Base-by-base conservation (phyloP, 129 eudicot species). In the Arctium lappa region DNA sequence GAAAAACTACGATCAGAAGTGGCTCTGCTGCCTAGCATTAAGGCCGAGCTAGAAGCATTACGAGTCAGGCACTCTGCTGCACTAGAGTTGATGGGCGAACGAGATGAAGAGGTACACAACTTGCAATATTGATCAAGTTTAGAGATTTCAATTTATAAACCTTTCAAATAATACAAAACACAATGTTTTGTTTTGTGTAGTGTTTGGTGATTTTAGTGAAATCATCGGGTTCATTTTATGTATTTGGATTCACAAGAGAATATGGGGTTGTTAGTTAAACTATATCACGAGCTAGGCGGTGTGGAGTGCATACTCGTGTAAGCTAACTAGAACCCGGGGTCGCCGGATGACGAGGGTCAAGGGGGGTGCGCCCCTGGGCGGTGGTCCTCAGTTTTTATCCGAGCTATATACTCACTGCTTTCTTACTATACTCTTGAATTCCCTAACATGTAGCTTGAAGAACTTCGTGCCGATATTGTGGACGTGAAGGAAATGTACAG, bases 71-170 rank as follows among this genome's bases (percentile, higher is more conserved):
- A 95, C 84, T 80, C 97, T 40, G 93, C 99, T 30, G 97, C 99
- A 32, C 87, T 95, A 80, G 99, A 95, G 89, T 90, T 95, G 82
- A 95, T 95, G 99, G 99, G 99, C 11, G 99, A 95, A 89, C 97
- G 95, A 36, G 99, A 95, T 85, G 99, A 95, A 78, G 97, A 95
- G 99, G 99, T 95, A 89, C 53, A 31, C 46, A 12, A 69, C 40
- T 38, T 16, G 3, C 46, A 63, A 38, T n/a, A 1, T 4, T 33
- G 16, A 48, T 60, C 32, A n/a, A 33, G 8, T 15, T 77, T 33
- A 18, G 11, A 37, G 6, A 36, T n/a, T 36, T 0, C 10, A n/a
- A 11, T 9, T 8, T 22, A 40, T 40, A 66, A 16, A 8, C 50
- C 1, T 12, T 42, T 46, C 39, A 69, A 15, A 69, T 5, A 37